Evolutionary conservation across 2,329 filamentous ascomycete genomes (phyloP).

Genomic region (Aspergillus nomiae): DNA sequence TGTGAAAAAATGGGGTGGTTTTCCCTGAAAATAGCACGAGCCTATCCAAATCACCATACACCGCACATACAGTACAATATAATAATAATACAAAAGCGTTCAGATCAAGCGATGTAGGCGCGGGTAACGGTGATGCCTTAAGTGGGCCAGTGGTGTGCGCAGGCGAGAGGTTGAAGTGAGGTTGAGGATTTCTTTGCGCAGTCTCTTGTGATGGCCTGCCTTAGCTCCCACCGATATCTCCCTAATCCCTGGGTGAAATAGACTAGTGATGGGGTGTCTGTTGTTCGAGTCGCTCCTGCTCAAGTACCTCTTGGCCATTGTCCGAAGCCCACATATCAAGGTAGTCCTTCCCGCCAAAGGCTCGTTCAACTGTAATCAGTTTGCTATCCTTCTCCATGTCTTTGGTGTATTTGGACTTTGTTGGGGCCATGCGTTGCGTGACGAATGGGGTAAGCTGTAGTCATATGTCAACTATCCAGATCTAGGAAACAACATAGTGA

Average conservation of each 20-base stretch:
- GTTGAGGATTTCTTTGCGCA: neutral
- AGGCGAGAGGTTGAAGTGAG: neutral
- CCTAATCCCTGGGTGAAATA: neutral
- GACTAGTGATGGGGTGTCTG: conserved; percentile 19
- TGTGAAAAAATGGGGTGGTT: neutral
- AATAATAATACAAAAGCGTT: conserved; percentile 20
- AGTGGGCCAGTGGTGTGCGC: neutral
- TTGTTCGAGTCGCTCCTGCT: conserved; percentile 25
- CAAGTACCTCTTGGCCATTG: conserved; percentile 36
- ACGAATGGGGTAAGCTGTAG: conserved; percentile 49
- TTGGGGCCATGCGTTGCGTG: conserved; percentile 43
- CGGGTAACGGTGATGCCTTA: neutral
- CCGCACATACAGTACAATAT: conserved; percentile 21
- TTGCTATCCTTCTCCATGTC: conserved; percentile 32
- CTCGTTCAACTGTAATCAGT: conserved; percentile 29
- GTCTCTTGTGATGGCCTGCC: neutral
- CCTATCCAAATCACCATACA: conserved; percentile 7
- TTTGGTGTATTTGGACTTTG: conserved; percentile 35
- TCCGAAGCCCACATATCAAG: conserved; percentile 42
- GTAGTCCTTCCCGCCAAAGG: conserved; percentile 39
- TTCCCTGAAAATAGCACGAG: neutral
- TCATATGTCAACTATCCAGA: neutral
- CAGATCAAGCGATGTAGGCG: conserved; percentile 3
- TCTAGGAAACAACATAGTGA: neutral
- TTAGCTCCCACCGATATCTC: neutral